Percentiles rank a stretch among this genome's conserved stretches.
phyloP scores from a whole-genome alignment of 2,329 filamentous ascomycete species.

The Cladosporium velox region DNA sequence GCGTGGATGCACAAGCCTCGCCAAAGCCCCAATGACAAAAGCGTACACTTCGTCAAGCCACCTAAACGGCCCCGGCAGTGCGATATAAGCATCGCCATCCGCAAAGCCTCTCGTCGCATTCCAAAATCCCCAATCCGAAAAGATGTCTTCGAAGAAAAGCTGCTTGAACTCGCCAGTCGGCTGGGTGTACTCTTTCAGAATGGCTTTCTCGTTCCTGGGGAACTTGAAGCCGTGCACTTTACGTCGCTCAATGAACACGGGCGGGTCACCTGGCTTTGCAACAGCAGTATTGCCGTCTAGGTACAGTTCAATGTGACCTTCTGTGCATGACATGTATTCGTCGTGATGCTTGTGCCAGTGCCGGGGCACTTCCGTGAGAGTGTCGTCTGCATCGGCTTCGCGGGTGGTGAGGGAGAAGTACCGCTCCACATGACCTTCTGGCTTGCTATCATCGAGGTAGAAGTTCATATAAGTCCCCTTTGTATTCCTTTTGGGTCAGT shows the following conservation, averaged over 20 bases:
- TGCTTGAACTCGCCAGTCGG: slow-evolving; percentile 26
- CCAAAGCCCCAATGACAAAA: slow-evolving; percentile 18
- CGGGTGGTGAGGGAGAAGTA: slow-evolving; percentile 23
- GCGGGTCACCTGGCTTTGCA: slow-evolving; percentile 11
- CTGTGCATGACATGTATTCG: slow-evolving; percentile 22
- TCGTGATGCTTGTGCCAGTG: slow-evolving; percentile 28
- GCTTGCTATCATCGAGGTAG: slow-evolving; percentile 21
- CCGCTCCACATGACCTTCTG: slow-evolving; percentile 13
- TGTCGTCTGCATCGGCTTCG: slow-evolving; percentile 20
- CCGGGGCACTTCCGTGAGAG: slow-evolving; percentile 18
- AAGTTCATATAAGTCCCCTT: slow-evolving; percentile 24
- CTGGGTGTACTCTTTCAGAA: slow-evolving; percentile 23
- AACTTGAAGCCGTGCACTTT: slow-evolving; percentile 26
- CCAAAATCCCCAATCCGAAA: slow-evolving; percentile 20
- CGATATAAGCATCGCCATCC: slow-evolving; percentile 25
- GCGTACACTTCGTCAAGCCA: slow-evolving; percentile 23
- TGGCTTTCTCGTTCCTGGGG: slow-evolving; percentile 15
- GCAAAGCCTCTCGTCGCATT: slow-evolving; percentile 22
- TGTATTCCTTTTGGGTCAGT: background rate
- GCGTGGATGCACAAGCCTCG: slow-evolving; percentile 4
- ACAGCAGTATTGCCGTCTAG: slow-evolving; percentile 20
- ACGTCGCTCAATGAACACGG: slow-evolving; percentile 21
- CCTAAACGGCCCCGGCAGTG: slow-evolving; percentile 22
- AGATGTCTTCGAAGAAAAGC: slow-evolving; percentile 22
- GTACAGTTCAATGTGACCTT: slow-evolving; percentile 23